Evolutionary conservation across 2,329 filamentous ascomycete species (phyloP).

Genomic region (Albophoma yamanashiensis): DNA sequence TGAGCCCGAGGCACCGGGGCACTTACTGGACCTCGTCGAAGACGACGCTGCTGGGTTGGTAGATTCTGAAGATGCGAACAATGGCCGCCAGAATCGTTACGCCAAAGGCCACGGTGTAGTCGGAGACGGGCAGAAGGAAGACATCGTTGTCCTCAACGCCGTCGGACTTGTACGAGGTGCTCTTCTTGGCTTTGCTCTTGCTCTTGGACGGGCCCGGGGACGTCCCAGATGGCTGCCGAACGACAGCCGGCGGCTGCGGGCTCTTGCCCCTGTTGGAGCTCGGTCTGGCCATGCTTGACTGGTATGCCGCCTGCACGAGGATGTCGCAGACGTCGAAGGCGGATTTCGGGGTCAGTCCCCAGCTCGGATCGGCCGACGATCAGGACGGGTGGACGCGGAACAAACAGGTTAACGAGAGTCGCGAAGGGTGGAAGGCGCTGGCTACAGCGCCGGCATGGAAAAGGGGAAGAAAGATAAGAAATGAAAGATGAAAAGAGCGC

Average conservation of each 20-base stretch:
- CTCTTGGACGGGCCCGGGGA: conserved; percentile 14
- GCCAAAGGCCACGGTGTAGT: conserved; percentile 66
- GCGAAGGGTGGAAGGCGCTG: conserved; percentile 4
- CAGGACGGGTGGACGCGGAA: not conserved
- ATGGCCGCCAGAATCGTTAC: conserved; percentile 66
- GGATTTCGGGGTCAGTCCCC: not conserved
- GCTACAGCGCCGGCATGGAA: conserved; percentile 5
- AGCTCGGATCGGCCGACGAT: not conserved
- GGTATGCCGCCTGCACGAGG: not conserved
- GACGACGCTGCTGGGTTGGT: conserved; percentile 90
- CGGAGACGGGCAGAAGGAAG: conserved; percentile 70
- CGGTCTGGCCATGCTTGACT: conserved; percentile 20
- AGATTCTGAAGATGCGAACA: conserved; percentile 90
- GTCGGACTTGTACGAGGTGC: conserved; percentile 59
- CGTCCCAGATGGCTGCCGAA: conserved; percentile 4
- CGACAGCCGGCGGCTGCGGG: conserved; percentile 19
- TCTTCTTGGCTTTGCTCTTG: conserved; percentile 26
- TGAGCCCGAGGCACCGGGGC: not conserved
- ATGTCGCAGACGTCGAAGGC: not conserved
- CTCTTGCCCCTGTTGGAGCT: conserved; percentile 24
- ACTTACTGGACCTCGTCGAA: conserved; percentile 99
- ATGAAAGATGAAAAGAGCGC: not conserved
- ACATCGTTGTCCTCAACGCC: conserved; percentile 86
- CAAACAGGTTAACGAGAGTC: conserved; percentile 9
- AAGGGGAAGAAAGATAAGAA: not conserved